A percentile compares a stretch with the other conserved stretches of the same genome.
phyloP scores from a whole-genome alignment of 192 early-diverging fungal genomes.

The Coemansia sp. region DNA sequence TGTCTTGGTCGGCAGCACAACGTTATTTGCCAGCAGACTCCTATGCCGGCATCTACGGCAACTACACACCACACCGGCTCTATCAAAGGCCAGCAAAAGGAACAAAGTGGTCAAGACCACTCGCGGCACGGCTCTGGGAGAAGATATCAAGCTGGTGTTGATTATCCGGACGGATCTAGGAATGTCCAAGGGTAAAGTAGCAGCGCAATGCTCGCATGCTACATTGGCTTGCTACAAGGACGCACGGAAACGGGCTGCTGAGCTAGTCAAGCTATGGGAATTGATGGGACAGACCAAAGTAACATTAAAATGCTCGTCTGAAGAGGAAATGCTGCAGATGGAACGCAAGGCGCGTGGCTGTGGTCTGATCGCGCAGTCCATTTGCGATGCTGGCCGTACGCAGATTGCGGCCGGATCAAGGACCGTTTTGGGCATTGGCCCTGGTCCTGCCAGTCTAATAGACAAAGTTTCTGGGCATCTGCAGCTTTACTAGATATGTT shows the following conservation, averaged over 20 bases:
- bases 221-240: slow-evolving; percentile 79
- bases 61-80: neutral
- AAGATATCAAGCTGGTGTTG: slow-evolving; percentile 62
- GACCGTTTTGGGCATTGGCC: slow-evolving; percentile 93
- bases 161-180: slow-evolving; percentile 84
- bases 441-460: slow-evolving; percentile 59
- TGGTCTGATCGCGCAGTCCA: slow-evolving; percentile 55
- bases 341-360: slow-evolving; percentile 16
- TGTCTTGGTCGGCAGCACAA: slow-evolving; percentile 19
- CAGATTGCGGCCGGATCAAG: slow-evolving; percentile 80
- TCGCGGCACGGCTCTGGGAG: neutral
- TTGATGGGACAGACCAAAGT: slow-evolving; percentile 80
- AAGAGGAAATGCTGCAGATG: slow-evolving; percentile 63
- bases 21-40: slow-evolving; percentile 15
- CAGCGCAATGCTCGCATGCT: slow-evolving; percentile 94
- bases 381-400: slow-evolving; percentile 83
- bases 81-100: neutral
- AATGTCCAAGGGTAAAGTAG: slow-evolving; percentile 94
- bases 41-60: slow-evolving; percentile 1
- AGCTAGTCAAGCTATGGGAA: slow-evolving; percentile 65
- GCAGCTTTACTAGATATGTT: slow-evolving; percentile 48
- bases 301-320: slow-evolving; percentile 70
- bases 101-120: neutral
- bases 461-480: slow-evolving; percentile 58
- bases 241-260: slow-evolving; percentile 51